Evolutionary conservation across 106 monocot species (phyloP), one percentile per base, ranked within the genome.

Genomic region (Posidonia australis): DNA sequence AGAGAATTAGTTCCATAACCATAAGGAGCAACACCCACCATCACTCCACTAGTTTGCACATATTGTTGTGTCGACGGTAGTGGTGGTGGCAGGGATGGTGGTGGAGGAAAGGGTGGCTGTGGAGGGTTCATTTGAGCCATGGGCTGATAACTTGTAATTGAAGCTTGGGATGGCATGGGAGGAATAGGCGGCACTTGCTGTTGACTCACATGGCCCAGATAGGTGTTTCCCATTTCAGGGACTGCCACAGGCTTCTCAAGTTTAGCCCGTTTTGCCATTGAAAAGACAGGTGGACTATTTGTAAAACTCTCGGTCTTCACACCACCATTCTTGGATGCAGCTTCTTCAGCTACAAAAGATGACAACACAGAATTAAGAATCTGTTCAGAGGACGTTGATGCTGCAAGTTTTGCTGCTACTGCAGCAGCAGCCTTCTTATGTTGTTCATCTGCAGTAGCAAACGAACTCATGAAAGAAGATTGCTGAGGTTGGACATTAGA

Each of bases 341-440:
- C 90, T 74, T 82, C 82, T 79, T 98, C 82, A 13, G 90, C 87
- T 7, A 73, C 87, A 10, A 98, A 69, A 46, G 98, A 88, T 1
- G 87, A 88, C 0, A 98, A 74, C 13, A 98, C 72, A 1, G 98
- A 91, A 49, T 80, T 75, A 9, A 98, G 83, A 76, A 98, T 73
- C 63, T 98, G 77, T 5, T 80, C 90, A 9, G 96, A 87, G 18
- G 96, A 87, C 54, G 96, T 79, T 18, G 78, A 81, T 12, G 96
- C 84, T 10, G 87, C 79, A 25, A 98, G 82, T 77, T 81, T 98
- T 29, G 84, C 96, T 0, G 90, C 96, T 14, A 98, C 78, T 18
- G 77, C 96, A 26, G 98, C 98, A 29, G 87, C 98, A 14, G 91
- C 80, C 74, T 88, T 98, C 67, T 91, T 98, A 51, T 80, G 69